A percentile compares a stretch with the other conserved stretches of the same genome.
Conservation (phyloP, 805 yeast species). For the Debaryomyces maramus region DNA sequence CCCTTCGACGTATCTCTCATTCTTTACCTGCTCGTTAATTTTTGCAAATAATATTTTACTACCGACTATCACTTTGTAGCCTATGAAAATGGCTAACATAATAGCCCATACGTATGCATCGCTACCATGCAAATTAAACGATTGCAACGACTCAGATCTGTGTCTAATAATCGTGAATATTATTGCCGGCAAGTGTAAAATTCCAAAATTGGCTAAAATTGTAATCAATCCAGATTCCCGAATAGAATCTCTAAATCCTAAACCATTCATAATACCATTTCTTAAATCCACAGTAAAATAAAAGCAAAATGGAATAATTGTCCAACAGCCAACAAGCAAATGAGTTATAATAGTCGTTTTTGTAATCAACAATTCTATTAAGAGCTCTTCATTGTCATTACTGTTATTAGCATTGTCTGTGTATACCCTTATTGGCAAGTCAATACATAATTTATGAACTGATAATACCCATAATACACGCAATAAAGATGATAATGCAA, state of each 20-base stretch:
- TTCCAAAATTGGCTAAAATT: conserved; percentile 12
- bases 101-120: conserved; percentile 14
- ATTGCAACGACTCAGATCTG: conserved; percentile 2
- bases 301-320: conserved; percentile 17
- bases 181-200: conserved; percentile 14
- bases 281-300: conserved; percentile 5
- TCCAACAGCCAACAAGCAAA: conserved; percentile 19
- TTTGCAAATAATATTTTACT: conserved; percentile 11
- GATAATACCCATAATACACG: conserved; percentile 21
- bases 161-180: conserved; percentile 1
- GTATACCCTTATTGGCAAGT: conserved; percentile 17
- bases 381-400: conserved; percentile 4
- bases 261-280: conserved; percentile 6
- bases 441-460: conserved; percentile 22
- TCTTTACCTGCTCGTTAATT: conserved; percentile 50
- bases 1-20: conserved; percentile 57
- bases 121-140: conserved; percentile 2
- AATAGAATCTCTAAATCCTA: conserved; percentile 3
- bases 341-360: conserved; percentile 13
- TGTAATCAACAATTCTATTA: conserved; percentile 8
- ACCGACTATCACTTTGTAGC: conserved; percentile 12
- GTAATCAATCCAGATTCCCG: conserved; percentile 13
- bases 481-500: conserved; percentile 7
- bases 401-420: conserved; percentile 4
- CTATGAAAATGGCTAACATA: conserved; percentile 10